Conservation (phyloP, 768 basidiomycete species). For the Boletellus ananas region DNA sequence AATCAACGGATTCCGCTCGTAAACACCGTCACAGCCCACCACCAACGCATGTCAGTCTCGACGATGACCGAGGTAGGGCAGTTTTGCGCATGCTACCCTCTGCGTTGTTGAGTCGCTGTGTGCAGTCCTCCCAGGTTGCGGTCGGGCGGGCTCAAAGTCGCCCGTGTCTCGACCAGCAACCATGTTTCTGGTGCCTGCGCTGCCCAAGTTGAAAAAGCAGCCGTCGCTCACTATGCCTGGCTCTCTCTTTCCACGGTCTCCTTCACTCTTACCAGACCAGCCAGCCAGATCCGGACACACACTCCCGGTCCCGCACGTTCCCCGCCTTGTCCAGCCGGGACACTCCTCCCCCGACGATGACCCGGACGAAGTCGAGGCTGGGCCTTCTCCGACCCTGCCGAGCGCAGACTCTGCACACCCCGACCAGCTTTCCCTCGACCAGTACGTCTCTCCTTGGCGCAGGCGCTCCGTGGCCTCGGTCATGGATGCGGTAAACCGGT, state of each 20-base stretch:
- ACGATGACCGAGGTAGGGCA: conserved; percentile 21
- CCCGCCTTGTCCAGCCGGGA: not conserved
- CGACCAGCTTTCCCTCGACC: conserved; percentile 6
- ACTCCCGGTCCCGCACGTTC: not conserved
- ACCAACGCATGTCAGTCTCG: not conserved
- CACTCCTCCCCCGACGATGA: not conserved
- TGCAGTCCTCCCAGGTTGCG: conserved; percentile 22
- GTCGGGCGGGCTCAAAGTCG: conserved; percentile 20
- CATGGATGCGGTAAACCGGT: conserved; percentile 47
- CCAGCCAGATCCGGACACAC: not conserved
- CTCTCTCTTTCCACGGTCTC: conserved; percentile 69
- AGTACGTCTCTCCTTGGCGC: conserved; percentile 31
- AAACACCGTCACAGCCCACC: conserved; percentile 2
- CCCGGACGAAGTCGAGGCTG: conserved; percentile 8
- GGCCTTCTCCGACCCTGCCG: conserved; percentile 13
- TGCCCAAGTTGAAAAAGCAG: conserved; percentile 29
- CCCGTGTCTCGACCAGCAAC: conserved; percentile 13
- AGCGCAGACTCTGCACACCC: not conserved
- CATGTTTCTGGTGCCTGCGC: conserved; percentile 25
- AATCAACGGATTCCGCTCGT: conserved; percentile 12
- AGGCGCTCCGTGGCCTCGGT: conserved; percentile 39
- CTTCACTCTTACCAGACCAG: conserved; percentile 53
- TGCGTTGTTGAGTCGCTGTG: conserved; percentile 4
- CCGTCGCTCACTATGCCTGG: conserved; percentile 71
- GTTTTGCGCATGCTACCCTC: not conserved